Base-by-base conservation (phyloP, 2,329 filamentous ascomycete species). In the Cladosporium cucumerinum region DNA sequence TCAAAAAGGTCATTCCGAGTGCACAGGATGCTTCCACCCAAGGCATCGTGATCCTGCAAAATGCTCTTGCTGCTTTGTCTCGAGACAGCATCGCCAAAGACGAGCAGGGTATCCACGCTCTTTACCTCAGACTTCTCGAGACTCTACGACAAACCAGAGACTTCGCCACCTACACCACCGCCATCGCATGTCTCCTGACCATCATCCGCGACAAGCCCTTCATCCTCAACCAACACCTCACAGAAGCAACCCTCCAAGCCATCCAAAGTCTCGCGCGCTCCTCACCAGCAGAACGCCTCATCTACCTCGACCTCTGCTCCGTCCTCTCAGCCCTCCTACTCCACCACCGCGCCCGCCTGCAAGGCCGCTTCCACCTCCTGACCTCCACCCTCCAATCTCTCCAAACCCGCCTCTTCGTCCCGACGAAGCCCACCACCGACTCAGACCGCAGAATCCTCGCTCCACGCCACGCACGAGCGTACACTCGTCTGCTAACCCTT, bases 301-400 rank as follows among this genome's bases (percentile, higher is more conserved):
- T 87, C 54, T 87, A 81, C 75, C 77, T 79, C 5, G 82, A 84
- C 49, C 75, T 87, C 11, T 87, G 85, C 72, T 77, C 81, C 39
- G 77, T 86, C 11, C 76, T 84, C 63, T 82, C 82, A 10, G 74
- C 81, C 0, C 74, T 88, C 8, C 75, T 89, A 8, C 78, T 82
- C n/a, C 79, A 87, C 14, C 83, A 88, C 69, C 82, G 86, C 25
- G 78, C 82, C 18, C 84, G 85, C 49, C 77, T 89, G 11, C 83
- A 84, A 39, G 86, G 86, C 8, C 84, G 87, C 26, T 85, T 85
- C 75, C 86, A 89, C 70, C 77, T 89, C 12, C 75, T 89, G 18
- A 75, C 87, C 6, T 79, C 81, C 0, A 77, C 84, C 14, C 79
- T 89, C 65, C 83, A 87, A 69, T 76, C 76, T 14, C 79, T 89